Conservation (phyloP, 805 yeast genomes). For the Vanderwaltozyma verrucispora region DNA sequence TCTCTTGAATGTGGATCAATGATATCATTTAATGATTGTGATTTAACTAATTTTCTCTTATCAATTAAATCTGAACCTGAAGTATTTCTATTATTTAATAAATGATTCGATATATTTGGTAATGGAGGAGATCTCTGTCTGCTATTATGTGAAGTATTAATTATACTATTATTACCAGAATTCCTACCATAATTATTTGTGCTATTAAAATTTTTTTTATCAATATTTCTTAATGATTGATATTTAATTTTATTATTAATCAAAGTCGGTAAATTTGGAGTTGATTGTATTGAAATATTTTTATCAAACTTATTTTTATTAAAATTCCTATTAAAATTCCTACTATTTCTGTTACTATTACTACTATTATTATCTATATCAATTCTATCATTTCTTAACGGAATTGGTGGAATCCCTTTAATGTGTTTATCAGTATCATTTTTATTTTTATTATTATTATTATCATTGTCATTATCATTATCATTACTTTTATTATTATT, state of each 20-base stretch:
- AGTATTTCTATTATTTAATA: no score
- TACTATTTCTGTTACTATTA: not conserved
- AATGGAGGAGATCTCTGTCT: constrained; percentile 14
- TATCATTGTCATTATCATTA: no score
- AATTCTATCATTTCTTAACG: constrained; percentile 7
- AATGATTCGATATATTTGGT: constrained; percentile 21
- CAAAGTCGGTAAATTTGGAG: not conserved
- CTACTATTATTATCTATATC: not conserved
- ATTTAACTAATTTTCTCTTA: constrained; percentile 9
- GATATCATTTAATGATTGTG: constrained; percentile 22
- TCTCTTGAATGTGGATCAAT: constrained; percentile 6
- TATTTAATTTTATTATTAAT: not conserved
- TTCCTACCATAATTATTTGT: not conserved
- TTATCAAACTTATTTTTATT: not conserved
- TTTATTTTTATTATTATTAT: no score
- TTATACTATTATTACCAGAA: no score
- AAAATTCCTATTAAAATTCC: not conserved
- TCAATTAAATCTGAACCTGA: constrained; percentile 1
- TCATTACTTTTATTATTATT: not conserved
- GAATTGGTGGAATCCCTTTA: constrained; percentile 12
- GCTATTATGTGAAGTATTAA: no score
- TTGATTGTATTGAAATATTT: not conserved
- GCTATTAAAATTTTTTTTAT: not conserved
- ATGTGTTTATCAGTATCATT: no score
- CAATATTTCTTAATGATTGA: not conserved